phyloP scores from a whole-genome alignment of 2,329 filamentous ascomycete species.

The Hyphodiscus sp. region DNA sequence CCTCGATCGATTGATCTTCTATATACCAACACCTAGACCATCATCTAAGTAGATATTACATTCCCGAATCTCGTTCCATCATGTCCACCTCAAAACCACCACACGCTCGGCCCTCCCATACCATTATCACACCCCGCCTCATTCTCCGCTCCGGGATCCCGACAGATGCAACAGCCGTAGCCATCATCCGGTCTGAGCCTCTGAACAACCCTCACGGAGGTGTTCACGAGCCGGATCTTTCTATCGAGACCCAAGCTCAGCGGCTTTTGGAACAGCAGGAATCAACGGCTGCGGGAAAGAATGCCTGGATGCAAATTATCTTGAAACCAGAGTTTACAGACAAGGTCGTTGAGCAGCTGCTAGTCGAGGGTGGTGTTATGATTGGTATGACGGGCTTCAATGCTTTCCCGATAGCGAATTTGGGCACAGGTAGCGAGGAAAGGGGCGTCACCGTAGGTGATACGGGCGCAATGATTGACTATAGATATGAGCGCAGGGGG shows the following conservation, averaged over 20 bases:
- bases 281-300: background rate
- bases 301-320: constrained; percentile 1
- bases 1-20: background rate
- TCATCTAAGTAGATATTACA: background rate
- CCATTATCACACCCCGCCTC: background rate
- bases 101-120: background rate
- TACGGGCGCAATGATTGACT: constrained; percentile 20
- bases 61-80: background rate
- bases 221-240: background rate
- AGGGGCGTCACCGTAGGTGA: constrained; percentile 6
- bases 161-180: background rate
- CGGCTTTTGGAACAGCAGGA: background rate
- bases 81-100: background rate
- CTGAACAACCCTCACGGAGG: background rate
- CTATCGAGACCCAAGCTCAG: background rate
- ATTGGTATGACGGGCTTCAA: constrained; percentile 10
- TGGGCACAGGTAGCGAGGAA: too few relatives aligned
- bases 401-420: background rate
- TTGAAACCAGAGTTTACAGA: background rate
- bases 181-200: background rate
- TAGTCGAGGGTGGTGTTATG: constrained; percentile 4
- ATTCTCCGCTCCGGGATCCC: background rate
- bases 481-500: constrained; percentile 16
- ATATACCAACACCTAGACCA: background rate
- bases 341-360: background rate